Evolutionary conservation across 78 protist species (phyloP), one percentile per base, ranked within the genome.

Genomic region (Dictyostelium brefeldianum): DNA sequence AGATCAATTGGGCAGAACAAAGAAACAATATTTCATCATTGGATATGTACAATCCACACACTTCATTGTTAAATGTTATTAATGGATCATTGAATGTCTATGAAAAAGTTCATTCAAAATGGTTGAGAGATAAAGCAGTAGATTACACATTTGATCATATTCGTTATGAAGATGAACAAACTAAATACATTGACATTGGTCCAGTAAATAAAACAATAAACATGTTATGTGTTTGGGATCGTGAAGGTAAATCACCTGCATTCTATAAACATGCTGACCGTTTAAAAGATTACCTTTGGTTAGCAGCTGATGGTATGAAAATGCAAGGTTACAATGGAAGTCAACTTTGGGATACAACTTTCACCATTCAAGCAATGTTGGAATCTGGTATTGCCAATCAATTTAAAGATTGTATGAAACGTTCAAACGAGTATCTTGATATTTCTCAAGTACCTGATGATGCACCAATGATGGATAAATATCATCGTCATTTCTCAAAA

Each of bases 261-360:
- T 92, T 96, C 75, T 91, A 65, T 71, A 22, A 74, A 51, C 98
- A 97, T 83, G 83, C 83, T n/a, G 94, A 78, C 46, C 96, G 99
- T 51, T 67, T 98, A 10, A 46, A 31, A 14, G 99, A 98, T 92
- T 98, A 98, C 91, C 73, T 98, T 57, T 98, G 99, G 99, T 31
- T 89, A 41, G 71, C 94, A 5, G 48, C 57, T 22, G 98, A 98
- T 25, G 99, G 99, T 51, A 93, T 98, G 98, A 96, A 96, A 50
- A 97, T 98, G 98, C 95, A 94, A 47, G 99, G 99, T n/a, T 97
- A 98, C 90, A 98, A 98, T 78, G 99, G 99, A 10, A 96, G 98
- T n/a, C 99, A 98, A 92, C 90, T 96, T 43, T 98, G 99, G 99
- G 99, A 98, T 89, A 93, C 98, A 50, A 90, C 98, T 2, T 98